Conservation (phyloP, 1,284 basidiomycete species). For the Meira nashicola region DNA sequence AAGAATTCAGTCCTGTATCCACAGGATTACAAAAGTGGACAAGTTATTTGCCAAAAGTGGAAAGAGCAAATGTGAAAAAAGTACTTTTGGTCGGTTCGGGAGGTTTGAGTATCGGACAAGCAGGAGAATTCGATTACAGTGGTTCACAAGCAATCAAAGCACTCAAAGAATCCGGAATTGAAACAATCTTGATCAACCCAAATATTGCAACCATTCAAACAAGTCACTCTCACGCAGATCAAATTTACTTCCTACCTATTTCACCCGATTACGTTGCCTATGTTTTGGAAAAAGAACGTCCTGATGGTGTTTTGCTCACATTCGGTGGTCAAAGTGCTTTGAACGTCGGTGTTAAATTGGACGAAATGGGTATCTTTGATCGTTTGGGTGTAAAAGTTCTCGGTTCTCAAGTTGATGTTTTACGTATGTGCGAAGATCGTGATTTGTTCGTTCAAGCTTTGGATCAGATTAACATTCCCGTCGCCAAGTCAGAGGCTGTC, state of each 20-base stretch:
- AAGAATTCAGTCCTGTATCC: conserved; percentile 37
- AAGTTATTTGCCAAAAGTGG: conserved; percentile 44
- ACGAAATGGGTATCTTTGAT: conserved; percentile 95
- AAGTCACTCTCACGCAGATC: conserved; percentile 88
- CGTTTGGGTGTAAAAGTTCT: conserved; percentile 89
- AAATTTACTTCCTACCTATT: conserved; percentile 96
- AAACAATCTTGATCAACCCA: conserved; percentile 69
- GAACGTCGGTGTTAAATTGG: conserved; percentile 95
- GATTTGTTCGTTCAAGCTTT: conserved; percentile 95
- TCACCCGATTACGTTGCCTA: conserved; percentile 97
- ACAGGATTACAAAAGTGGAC: conserved; percentile 43
- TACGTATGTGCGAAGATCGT: conserved; percentile 72
- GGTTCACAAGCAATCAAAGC: conserved; percentile 97
- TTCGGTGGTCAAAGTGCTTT: conserved; percentile 97
- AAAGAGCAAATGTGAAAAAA: conserved; percentile 74
- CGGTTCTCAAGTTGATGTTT: conserved; percentile 87
- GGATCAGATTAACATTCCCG: conserved; percentile 97
- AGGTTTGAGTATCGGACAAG: conserved; percentile 94
- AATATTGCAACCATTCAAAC: conserved; percentile 53
- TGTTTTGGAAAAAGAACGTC: conserved; percentile 94
- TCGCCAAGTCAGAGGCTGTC: conserved; percentile 92
- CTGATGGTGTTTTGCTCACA: conserved; percentile 93
- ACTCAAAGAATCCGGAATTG: conserved; percentile 87
- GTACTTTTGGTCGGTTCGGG: conserved; percentile 95
- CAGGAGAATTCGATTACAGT: conserved; percentile 99